Conservation (phyloP, 257 asterid genomes). For the Solanum neorickii region DNA sequence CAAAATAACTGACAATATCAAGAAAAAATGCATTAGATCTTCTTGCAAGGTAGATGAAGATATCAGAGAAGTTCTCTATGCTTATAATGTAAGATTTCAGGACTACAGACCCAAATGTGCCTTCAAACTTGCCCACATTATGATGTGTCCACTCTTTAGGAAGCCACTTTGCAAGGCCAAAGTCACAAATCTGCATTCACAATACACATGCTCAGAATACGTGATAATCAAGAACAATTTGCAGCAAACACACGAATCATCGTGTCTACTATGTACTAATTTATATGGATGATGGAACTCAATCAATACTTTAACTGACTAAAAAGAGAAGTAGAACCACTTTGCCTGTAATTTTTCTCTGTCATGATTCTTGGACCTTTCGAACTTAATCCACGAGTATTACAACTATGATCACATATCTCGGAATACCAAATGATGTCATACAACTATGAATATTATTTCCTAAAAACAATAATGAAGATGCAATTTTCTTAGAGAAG, state of each 20-base stretch:
- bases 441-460: background rate
- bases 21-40: background rate
- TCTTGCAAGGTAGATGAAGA: background rate
- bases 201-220: background rate
- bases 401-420: background rate
- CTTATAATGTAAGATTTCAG: background rate
- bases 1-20: slow-evolving; percentile 40
- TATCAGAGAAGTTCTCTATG: background rate
- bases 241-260: background rate
- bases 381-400: background rate
- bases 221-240: background rate
- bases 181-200: slow-evolving; percentile 53
- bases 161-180: slow-evolving; percentile 77
- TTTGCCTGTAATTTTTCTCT: background rate
- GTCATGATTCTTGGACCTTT: background rate
- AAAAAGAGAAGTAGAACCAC: background rate
- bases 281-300: background rate
- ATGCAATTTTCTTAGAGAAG: background rate
- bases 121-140: slow-evolving; percentile 54
- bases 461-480: background rate
- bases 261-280: background rate
- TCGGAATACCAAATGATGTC: background rate
- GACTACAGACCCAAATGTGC: slow-evolving; percentile 63
- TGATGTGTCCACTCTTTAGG: slow-evolving; percentile 62
- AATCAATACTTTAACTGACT: background rate